Evolutionary conservation across 805 yeast genomes (phyloP), one percentile per base, ranked within the genome.

Genomic region (Metschnikowia bowlesiae): DNA sequence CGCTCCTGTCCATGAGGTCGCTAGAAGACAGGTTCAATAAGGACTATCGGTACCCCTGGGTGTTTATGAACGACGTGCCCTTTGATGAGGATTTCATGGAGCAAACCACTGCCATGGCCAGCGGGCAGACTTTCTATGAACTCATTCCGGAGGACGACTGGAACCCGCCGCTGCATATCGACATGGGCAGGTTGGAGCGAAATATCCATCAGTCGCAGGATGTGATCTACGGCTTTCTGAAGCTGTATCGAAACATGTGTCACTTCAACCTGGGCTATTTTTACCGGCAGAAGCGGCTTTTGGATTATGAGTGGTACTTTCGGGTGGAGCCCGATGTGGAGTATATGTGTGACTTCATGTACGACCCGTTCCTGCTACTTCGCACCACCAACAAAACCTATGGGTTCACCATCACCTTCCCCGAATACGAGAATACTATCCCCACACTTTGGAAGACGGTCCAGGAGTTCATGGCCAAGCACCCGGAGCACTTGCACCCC

Each of bases 211-310:
- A 64, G 29, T 61, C 70, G 6, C 48, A 44, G 28, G 57, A 61
- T n/a, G 65, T 74, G 6, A 67, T 73, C 10, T 74, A 74, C 54
- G 87, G 86, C 10, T 74, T 70, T 9, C 65, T 71, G n/a, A 68
- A 68, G 53, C 71, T 79, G 11, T 82, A 82, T 58, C 61, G 85
- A 46, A 80, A 79, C 62, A 82, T 82, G 87, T 87, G 95, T 65
- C 82, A 89, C 42, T 87, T 82, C 68, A 85, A 85, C 65, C 76
- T 85, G 8, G 94, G 94, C 1, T 70, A 69, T 52, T 82, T 80
- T 59, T 81, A 74, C 63, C 71, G 71, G 43, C 71, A 81, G 53
- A 71, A 73, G 31, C 69, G 71, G 39, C 57, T 82, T 48, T 48
- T 65, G 26, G 59, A 73, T 31, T 81, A 78, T 60, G 81, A 75